Conservation (phyloP, 1,284 basidiomycete species). For the Malassezia furfur region DNA sequence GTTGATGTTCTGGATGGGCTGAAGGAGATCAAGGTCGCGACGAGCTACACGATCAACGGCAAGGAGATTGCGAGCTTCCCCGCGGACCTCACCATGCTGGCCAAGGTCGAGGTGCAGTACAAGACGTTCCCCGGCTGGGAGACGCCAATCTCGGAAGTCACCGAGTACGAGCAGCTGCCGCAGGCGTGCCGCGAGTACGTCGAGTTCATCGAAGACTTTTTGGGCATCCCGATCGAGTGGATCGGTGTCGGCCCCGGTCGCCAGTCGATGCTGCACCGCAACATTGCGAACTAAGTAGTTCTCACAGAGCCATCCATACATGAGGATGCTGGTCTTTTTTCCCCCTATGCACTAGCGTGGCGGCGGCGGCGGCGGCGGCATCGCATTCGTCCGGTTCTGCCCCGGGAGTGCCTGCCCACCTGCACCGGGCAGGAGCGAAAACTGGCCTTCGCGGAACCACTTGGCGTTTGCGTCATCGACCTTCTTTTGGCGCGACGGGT, state of each 20-base stretch:
- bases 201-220: conserved; percentile 71
- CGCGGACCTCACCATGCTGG: conserved; percentile 77
- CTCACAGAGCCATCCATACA: too few species aligned
- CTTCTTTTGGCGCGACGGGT: conserved; percentile 44
- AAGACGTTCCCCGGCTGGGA: conserved; percentile 88
- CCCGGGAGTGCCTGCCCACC: background rate
- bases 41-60: conserved; percentile 69
- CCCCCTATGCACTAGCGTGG: too few species aligned
- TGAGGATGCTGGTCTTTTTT: too few species aligned
- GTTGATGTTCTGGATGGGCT: conserved; percentile 82
- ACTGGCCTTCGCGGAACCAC: conserved; percentile 49
- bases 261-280: conserved; percentile 61
- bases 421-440: conserved; percentile 36
- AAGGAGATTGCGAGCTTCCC: conserved; percentile 77
- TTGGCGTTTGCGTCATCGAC: conserved; percentile 48
- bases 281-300: background rate
- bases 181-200: conserved; percentile 78
- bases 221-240: conserved; percentile 75
- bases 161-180: conserved; percentile 69
- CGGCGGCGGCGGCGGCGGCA: too few species aligned
- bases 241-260: conserved; percentile 80
- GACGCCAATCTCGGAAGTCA: conserved; percentile 62
- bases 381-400: background rate
- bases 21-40: conserved; percentile 76
- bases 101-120: conserved; percentile 76